phyloP scores from a whole-genome alignment of 2,329 filamentous ascomycete species.

The Colletotrichum euphorbiae region DNA sequence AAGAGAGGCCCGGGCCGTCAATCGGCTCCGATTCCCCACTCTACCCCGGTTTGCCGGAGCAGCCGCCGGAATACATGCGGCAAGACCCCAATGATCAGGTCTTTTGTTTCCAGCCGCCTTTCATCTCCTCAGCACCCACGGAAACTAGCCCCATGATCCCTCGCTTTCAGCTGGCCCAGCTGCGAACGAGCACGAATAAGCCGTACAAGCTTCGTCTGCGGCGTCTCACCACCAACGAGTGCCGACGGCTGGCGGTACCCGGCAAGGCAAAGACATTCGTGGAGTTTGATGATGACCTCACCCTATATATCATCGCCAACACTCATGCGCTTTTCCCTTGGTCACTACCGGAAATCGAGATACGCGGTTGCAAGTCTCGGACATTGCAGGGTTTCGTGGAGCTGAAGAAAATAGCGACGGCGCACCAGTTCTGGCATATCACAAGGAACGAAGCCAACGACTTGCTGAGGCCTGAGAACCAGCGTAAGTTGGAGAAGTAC shows the following conservation, averaged over 20 bases:
- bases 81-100: constrained; percentile 19
- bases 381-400: constrained; percentile 16
- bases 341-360: constrained; percentile 13
- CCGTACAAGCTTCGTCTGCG: constrained; percentile 27
- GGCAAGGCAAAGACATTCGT: not conserved
- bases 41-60: not conserved
- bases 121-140: constrained; percentile 7
- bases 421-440: constrained; percentile 40
- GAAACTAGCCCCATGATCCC: not conserved
- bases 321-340: not conserved
- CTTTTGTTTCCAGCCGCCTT: constrained; percentile 4
- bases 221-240: constrained; percentile 9
- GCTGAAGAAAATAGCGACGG: constrained; percentile 15
- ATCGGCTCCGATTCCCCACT: fast-evolving
- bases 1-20: not conserved
- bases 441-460: constrained; percentile 30
- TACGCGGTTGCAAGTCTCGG: constrained; percentile 21
- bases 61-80: not conserved
- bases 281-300: constrained; percentile 25
- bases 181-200: not conserved
- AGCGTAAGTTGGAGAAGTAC: constrained; percentile 8
- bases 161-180: constrained; percentile 13
- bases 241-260: not conserved
- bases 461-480: constrained; percentile 8
- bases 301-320: constrained; percentile 18